A percentile compares a stretch with the other conserved stretches of the same genome.
Conservation (phyloP, 73 alveolate genomes). For the Tetrahymena elliotti region DNA sequence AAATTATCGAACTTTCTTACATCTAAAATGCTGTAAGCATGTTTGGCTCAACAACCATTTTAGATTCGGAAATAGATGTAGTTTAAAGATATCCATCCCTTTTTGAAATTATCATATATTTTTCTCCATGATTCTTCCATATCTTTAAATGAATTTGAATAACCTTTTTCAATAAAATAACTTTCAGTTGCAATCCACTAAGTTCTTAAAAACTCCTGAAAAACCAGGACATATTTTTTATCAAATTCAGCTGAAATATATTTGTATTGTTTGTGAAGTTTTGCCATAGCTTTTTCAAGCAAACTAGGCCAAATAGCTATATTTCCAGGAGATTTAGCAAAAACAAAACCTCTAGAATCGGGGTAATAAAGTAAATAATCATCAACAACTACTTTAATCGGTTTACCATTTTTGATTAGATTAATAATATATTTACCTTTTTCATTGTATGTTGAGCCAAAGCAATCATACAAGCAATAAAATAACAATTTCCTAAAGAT, state of each 20-base stretch:
- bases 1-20: conserved; percentile 39
- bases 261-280: conserved; percentile 43
- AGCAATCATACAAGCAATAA: conserved; percentile 49
- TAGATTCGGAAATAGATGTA: conserved; percentile 42
- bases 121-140: conserved; percentile 43
- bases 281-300: conserved; percentile 58
- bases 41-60: conserved; percentile 46
- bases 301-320: conserved; percentile 52
- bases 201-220: not conserved
- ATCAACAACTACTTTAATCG: conserved; percentile 44
- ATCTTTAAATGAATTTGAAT: conserved; percentile 40
- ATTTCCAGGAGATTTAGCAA: conserved; percentile 44
- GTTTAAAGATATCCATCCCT: conserved; percentile 47
- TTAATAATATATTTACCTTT: conserved; percentile 19
- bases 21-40: conserved; percentile 50
- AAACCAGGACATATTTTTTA: conserved; percentile 15
- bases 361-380: conserved; percentile 44
- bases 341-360: conserved; percentile 34
- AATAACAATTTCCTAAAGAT: conserved; percentile 55
- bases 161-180: not conserved
- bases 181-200: not conserved
- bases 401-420: conserved; percentile 46
- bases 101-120: conserved; percentile 14
- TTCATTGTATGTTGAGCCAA: conserved; percentile 30
- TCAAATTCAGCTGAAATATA: conserved; percentile 23